phyloP scores from a whole-genome alignment of 371 early-diverging fungal species.

The Mucor saturninus region DNA sequence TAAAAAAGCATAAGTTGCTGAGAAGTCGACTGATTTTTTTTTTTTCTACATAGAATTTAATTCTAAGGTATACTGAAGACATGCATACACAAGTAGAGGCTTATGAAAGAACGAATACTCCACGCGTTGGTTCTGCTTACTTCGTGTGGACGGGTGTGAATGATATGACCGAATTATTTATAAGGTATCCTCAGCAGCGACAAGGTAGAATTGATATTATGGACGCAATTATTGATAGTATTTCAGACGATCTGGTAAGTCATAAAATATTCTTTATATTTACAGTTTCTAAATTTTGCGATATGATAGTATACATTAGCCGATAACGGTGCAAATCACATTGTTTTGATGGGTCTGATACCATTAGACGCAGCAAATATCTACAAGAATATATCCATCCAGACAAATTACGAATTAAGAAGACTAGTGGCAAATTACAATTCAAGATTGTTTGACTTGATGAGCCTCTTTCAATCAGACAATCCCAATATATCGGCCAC shows the following conservation, averaged over 20 bases:
- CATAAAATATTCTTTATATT: not conserved
- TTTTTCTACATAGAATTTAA: not conserved
- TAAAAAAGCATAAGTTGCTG: not conserved
- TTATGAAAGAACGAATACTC: not conserved
- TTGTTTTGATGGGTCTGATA: constrained; percentile 15
- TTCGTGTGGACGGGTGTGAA: constrained; percentile 27
- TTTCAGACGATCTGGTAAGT: constrained; percentile 10
- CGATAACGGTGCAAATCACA: constrained; percentile 8
- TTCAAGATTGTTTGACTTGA: not conserved
- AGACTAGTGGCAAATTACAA: constrained; percentile 12
- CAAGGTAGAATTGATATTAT: not conserved
- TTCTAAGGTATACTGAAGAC: not conserved
- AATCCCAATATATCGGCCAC: not conserved
- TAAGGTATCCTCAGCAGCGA: not conserved
- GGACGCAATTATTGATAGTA: not conserved
- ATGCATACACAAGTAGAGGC: not conserved
- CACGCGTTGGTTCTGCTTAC: constrained; percentile 1
- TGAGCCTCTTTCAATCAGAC: not conserved
- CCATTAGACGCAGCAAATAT: constrained; percentile 16
- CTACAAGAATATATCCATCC: constrained; percentile 1
- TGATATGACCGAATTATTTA: constrained; percentile 18
- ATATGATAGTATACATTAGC: not conserved
- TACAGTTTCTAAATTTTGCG: too few species aligned
- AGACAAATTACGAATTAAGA: constrained; percentile 3
- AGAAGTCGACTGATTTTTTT: not conserved